Conservation (phyloP, 2,329 filamentous ascomycete species). For the Sporothrix protearum region DNA sequence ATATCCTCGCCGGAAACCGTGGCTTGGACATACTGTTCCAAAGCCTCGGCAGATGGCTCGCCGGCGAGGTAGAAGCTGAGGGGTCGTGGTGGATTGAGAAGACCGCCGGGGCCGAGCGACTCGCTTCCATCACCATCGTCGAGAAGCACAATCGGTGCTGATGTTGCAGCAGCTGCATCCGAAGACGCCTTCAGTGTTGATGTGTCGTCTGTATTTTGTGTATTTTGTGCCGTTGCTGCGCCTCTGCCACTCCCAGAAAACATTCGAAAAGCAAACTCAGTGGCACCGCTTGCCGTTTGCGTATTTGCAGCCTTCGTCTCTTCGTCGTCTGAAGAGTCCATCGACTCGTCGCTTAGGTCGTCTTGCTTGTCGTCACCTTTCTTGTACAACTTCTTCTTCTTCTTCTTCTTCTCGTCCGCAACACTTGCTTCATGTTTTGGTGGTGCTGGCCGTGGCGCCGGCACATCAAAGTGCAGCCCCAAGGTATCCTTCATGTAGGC, state of each 20-base stretch:
- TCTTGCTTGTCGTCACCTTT: neutral
- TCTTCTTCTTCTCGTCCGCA: neutral
- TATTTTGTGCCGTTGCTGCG: neutral
- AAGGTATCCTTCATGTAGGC: slow-evolving; percentile 25
- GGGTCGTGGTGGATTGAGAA: slow-evolving; percentile 43
- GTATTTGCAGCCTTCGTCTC: neutral
- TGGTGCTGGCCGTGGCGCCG: neutral
- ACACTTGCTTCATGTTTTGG: neutral
- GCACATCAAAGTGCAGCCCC: slow-evolving; percentile 1
- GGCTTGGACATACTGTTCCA: slow-evolving; percentile 41
- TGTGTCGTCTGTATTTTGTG: neutral
- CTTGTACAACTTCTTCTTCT: neutral
- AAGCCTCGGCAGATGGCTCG: slow-evolving; percentile 38
- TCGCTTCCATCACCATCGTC: slow-evolving; percentile 37
- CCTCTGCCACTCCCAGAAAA: slow-evolving; percentile 23
- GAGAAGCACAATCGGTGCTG: slow-evolving; percentile 47
- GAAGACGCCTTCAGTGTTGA: neutral
- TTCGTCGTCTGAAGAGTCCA: neutral
- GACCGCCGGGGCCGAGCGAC: slow-evolving; percentile 39
- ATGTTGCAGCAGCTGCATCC: neutral
- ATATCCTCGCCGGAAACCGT: slow-evolving; percentile 55
- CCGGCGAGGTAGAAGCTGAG: slow-evolving; percentile 49
- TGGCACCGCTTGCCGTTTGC: neutral
- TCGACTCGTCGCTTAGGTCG: neutral
- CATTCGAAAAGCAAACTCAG: slow-evolving; percentile 27